Evolutionary conservation across 768 basidiomycete species (phyloP), one percentile per base, ranked within the genome.

Genomic region (Boletus pseudo-olivaceus): DNA sequence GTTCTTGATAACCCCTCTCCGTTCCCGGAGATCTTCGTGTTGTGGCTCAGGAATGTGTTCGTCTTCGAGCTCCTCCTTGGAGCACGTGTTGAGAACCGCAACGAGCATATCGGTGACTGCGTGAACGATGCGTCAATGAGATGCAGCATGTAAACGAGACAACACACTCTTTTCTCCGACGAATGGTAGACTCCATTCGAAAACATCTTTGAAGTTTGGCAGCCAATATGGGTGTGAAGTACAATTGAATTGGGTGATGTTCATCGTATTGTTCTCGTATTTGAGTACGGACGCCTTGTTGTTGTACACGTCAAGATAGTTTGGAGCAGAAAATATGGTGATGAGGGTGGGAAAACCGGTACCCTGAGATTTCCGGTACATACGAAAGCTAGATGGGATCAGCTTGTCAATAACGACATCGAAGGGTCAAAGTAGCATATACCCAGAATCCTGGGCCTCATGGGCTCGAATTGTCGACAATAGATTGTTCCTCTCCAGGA

Each of bases 81-180:
- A 91, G 73, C 94, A 98, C 32, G 93, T 93, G 65, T 93, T 91
- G 37, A 99, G 82, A 40, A 99, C 92, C 5, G 94, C 93, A 33
- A 96, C 93, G 53, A 99, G 78, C 95, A 98, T 98, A 67, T 99
- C 96, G 54, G 90, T 95, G 72, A 98, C 95, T 98, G 55, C 5
- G 44, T 26, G 37, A 12, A 51, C 17, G 27, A 19, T 20, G 23
- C 5, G 34, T 59, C 49, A 32, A 46, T 32, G 41, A 40, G 47
- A 20, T 19, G 20, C 17, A 9, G 5, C 7, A 17, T 23, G 19
- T 20, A 44, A 47, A 12, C 19, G 11, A 14, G 26, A 32, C 1
- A 3, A 75, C 90, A 51, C 57, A 95, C 95, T 97, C 76, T 98
- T 98, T 59, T 92, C 86, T 49, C 94, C 95, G 5, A 98, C 94